Evolutionary conservation across 2,329 filamentous ascomycete genomes (phyloP).

Genomic region (Tolypocladium guangdongense): DNA sequence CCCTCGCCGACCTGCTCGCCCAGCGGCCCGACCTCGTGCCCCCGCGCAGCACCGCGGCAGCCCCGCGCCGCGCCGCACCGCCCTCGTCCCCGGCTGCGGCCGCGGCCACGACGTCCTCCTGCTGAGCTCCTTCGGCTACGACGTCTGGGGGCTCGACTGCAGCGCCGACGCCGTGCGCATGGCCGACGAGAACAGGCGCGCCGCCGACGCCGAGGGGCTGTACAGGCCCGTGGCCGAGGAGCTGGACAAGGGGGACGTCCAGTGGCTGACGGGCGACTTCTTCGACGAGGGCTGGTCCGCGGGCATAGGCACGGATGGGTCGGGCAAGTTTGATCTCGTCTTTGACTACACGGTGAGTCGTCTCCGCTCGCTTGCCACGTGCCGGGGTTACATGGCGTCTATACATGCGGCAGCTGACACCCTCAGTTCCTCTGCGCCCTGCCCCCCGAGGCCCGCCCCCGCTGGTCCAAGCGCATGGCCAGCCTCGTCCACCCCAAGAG

Average conservation of each 20-base stretch:
- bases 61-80: constrained; percentile 24
- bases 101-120: constrained; percentile 72
- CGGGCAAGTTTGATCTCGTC: constrained; percentile 51
- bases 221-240: constrained; percentile 31
- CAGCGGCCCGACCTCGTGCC: constrained; percentile 34
- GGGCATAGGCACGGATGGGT: constrained; percentile 26
- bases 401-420: neutral
- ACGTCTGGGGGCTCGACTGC: constrained; percentile 65
- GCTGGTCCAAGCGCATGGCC: constrained; percentile 42
- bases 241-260: constrained; percentile 35
- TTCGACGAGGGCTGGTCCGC: constrained; percentile 48
- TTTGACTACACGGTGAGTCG: constrained; percentile 50
- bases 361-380: neutral
- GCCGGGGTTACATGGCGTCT: neutral
- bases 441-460: constrained; percentile 37
- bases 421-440: constrained; percentile 51
- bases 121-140: constrained; percentile 63
- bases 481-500: constrained; percentile 38
- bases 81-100: constrained; percentile 73
- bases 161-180: constrained; percentile 35
- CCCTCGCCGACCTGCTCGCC: constrained; percentile 40
- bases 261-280: constrained; percentile 54
- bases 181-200: constrained; percentile 32
- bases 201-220: constrained; percentile 25
- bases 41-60: constrained; percentile 20